A percentile compares a stretch with the other conserved stretches of the same genome.
These are phyloP conservation scores for Adansonia grandidieri DNA, from an alignment of 441 rosid species.

Conservation along the genomic window DNA sequence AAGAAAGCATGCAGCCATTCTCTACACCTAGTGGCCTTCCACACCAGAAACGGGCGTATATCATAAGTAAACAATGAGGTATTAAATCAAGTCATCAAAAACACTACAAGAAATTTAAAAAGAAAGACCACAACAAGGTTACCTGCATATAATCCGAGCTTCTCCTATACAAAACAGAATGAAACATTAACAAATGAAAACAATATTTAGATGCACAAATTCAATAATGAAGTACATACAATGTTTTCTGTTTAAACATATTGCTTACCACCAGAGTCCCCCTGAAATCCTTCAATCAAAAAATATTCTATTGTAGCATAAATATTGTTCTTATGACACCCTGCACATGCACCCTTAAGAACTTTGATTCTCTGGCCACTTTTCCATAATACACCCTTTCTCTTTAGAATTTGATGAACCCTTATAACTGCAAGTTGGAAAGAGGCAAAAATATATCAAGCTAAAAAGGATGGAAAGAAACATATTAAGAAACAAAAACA, in stretches of 20 bases:
- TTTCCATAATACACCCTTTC: slow-evolving; percentile 61
- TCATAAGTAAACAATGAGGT: background rate
- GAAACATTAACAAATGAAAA: background rate
- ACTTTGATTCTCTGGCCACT: slow-evolving; percentile 62
- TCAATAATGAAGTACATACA: background rate
- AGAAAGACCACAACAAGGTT: slow-evolving; percentile 4
- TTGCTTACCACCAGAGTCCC: slow-evolving; percentile 14
- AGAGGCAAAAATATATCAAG: background rate
- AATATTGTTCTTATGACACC: slow-evolving; percentile 46
- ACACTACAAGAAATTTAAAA: background rate
- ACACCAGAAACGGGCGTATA: slow-evolving; percentile 11
- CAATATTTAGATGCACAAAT: background rate
- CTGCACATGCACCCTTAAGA: slow-evolving; percentile 65
- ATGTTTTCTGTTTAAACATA: background rate
- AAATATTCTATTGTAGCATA: slow-evolving; percentile 73
- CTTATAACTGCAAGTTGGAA: slow-evolving; percentile 57
- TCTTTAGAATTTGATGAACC: slow-evolving; percentile 49
- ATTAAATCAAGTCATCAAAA: background rate
- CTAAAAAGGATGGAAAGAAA: slow-evolving; percentile 6
- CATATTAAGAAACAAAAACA: background rate
- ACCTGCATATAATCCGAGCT: slow-evolving; percentile 83
- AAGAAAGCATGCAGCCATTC: slow-evolving; percentile 49
- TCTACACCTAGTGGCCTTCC: slow-evolving; percentile 55
- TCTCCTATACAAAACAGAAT: slow-evolving; percentile 52
- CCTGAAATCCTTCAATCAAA: slow-evolving; percentile 32